Percentiles rank a stretch among this genome's conserved stretches.
phyloP scores from a whole-genome alignment of 1,284 basidiomycete species.

The Tylopilus sp. region DNA sequence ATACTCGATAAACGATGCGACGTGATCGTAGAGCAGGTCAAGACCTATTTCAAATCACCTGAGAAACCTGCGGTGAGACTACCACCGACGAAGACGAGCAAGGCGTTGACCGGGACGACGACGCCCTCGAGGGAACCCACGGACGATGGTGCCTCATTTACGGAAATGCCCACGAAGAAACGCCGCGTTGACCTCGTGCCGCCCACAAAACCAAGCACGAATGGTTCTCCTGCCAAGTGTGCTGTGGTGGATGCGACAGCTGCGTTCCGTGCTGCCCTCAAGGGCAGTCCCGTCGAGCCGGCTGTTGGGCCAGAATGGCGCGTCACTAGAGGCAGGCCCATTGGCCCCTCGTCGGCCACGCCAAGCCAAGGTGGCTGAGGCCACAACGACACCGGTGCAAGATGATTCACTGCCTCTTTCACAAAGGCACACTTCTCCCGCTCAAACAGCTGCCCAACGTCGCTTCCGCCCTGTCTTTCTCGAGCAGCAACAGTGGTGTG shows the following conservation, averaged over 20 bases:
- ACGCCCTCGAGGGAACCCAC: constrained; percentile 26
- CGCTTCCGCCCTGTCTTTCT: constrained; percentile 31
- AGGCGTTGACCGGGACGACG: background rate
- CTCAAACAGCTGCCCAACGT: constrained; percentile 7
- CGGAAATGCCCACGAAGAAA: constrained; percentile 33
- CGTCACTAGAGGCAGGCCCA: constrained; percentile 11
- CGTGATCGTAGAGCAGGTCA: constrained; percentile 25
- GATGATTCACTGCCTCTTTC: constrained; percentile 10
- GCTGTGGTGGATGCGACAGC: constrained; percentile 1
- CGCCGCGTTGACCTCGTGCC: constrained; percentile 17
- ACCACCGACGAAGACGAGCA: background rate
- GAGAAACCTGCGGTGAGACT: constrained; percentile 15
- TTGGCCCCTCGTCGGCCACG: constrained; percentile 27
- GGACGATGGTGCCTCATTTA: constrained; percentile 2
- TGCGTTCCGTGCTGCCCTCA: constrained; percentile 25
- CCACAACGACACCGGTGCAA: background rate
- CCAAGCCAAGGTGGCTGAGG: background rate
- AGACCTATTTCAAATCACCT: constrained; percentile 19
- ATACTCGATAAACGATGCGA: constrained; percentile 29
- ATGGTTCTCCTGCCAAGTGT: constrained; percentile 11
- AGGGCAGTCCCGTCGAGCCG: constrained; percentile 8
- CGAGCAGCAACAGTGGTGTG: too few relatives aligned
- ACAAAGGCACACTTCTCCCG: constrained; percentile 8
- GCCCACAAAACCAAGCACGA: constrained; percentile 12
- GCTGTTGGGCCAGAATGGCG: background rate